These are phyloP conservation scores for Datisca glomerata DNA, from an alignment of 306 rosid genomes.

Conservation along the genomic window DNA sequence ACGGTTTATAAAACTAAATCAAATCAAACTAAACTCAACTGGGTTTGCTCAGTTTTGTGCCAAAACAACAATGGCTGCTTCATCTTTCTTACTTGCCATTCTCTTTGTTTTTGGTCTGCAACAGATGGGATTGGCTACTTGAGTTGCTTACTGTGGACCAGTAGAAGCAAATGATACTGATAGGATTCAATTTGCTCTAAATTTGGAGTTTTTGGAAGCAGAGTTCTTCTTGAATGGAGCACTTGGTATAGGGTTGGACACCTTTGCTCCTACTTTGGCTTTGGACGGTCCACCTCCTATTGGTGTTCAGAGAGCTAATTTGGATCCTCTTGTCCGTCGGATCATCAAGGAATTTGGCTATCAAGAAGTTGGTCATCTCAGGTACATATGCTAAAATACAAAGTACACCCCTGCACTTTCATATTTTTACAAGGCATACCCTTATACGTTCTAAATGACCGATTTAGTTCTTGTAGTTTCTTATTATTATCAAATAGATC, in stretches of 20 bases:
- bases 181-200: background rate
- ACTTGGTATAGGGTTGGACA: slow-evolving; percentile 3
- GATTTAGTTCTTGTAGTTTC: no score
- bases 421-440: no score
- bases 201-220: slow-evolving; percentile 2
- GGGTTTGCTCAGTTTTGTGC: no score
- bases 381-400: no score
- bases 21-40: no score
- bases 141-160: background rate
- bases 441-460: no score
- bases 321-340: slow-evolving; percentile 1
- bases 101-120: background rate
- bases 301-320: slow-evolving; percentile 18
- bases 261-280: slow-evolving; percentile 1
- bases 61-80: no score
- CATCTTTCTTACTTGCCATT: no score
- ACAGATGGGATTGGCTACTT: background rate
- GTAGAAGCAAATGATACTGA: background rate
- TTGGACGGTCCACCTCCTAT: slow-evolving; percentile 21
- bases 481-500: no score
- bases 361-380: slow-evolving; percentile 22
- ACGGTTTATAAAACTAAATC: no score
- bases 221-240: slow-evolving; percentile 1
- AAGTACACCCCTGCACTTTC: no score
- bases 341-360: slow-evolving; percentile 23